These are phyloP conservation scores for Spathaspora sp. DNA, from an alignment of 1,139 yeast genomes.

Conservation along the genomic window DNA sequence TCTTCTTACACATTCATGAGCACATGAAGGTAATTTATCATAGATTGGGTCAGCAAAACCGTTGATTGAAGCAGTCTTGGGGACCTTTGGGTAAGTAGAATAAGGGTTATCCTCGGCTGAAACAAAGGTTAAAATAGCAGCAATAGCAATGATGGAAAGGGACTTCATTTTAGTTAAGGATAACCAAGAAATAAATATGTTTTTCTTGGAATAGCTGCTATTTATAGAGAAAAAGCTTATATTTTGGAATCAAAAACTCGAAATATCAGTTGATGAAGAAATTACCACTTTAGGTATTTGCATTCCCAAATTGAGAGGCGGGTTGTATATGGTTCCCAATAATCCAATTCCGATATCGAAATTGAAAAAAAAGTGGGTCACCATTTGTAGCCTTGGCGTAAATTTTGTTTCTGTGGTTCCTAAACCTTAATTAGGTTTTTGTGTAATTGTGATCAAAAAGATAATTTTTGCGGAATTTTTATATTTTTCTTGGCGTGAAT, in stretches of 20 bases:
- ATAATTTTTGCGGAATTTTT: background rate
- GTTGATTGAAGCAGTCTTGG: slow-evolving; percentile 49
- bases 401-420: background rate
- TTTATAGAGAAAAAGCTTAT: too few relatives aligned
- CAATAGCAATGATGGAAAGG: slow-evolving; percentile 6
- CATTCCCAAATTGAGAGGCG: background rate
- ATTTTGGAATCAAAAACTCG: too few relatives aligned
- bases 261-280: too few relatives aligned
- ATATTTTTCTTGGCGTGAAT: background rate
- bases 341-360: background rate
- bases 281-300: background rate
- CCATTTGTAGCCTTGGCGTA: background rate
- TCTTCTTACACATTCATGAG: slow-evolving; percentile 39
- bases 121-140: slow-evolving; percentile 12
- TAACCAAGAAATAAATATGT: too few relatives aligned
- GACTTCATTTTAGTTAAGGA: slow-evolving; percentile 10
- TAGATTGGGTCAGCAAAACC: slow-evolving; percentile 54
- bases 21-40: slow-evolving; percentile 42
- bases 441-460: background rate
- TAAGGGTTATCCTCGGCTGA: slow-evolving; percentile 12
- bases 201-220: too few relatives aligned
- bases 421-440: background rate
- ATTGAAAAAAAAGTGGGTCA: too few relatives aligned
- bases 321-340: background rate
- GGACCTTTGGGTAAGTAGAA: slow-evolving; percentile 47